Percentiles rank a stretch among this genome's conserved stretches.
These are phyloP conservation scores for Multifurca ochricompacta DNA, from an alignment of 768 basidiomycete genomes.

Conservation along the genomic window DNA sequence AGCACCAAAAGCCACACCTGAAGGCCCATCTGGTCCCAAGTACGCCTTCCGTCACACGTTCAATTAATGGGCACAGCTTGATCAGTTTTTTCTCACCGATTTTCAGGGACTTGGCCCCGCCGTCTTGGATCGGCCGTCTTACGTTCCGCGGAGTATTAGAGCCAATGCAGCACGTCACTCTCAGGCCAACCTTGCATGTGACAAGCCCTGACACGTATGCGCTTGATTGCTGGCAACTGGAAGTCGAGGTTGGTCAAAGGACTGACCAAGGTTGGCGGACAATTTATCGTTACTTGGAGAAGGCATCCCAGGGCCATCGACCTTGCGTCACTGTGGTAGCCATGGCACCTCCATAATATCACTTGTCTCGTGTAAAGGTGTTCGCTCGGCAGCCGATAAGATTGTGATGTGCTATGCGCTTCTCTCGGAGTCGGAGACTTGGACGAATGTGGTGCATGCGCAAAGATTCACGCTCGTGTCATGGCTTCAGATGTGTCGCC, in stretches of 20 bases:
- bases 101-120: slow-evolving; percentile 37
- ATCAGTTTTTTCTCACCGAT: background rate
- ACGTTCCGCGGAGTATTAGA: slow-evolving; percentile 52
- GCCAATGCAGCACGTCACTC: slow-evolving; percentile 37
- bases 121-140: slow-evolving; percentile 59
- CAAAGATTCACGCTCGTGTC: background rate
- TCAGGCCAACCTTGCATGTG: slow-evolving; percentile 52
- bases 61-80: background rate
- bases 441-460: background rate
- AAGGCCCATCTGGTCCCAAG: slow-evolving; percentile 23
- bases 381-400: background rate
- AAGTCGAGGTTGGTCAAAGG: slow-evolving; percentile 51
- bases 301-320: slow-evolving; percentile 25
- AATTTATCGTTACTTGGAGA: slow-evolving; percentile 36
- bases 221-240: slow-evolving; percentile 61
- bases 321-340: slow-evolving; percentile 32
- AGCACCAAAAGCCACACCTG: slow-evolving; percentile 23
- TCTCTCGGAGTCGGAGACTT: too few species aligned
- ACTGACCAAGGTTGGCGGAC: slow-evolving; percentile 27
- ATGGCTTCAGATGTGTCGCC: too few species aligned
- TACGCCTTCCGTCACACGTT: background rate
- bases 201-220: slow-evolving; percentile 56
- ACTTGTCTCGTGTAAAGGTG: background rate
- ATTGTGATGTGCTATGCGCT: background rate
- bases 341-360: background rate